Percentiles rank a stretch among this genome's conserved stretches.
Conservation (phyloP, 2,329 filamentous ascomycete species). For the Ascochyta lentis region DNA sequence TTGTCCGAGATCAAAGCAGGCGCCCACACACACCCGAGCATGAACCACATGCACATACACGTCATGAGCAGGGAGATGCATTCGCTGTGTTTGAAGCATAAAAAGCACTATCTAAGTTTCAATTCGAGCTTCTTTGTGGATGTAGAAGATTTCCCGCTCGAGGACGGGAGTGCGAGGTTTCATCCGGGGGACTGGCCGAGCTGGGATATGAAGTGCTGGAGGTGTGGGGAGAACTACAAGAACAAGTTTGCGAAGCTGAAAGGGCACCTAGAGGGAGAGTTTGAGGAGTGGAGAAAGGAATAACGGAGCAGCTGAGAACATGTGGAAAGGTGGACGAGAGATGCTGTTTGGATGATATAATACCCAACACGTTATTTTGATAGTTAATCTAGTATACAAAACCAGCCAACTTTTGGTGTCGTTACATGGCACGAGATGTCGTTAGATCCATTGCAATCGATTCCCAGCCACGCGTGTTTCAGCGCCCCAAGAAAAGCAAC, state of each 20-base stretch:
- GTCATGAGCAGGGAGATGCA: slow-evolving; percentile 81
- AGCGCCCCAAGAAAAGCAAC: background rate
- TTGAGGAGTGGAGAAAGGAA: slow-evolving; percentile 71
- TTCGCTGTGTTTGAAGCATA: slow-evolving; percentile 73
- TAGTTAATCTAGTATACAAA: slow-evolving; percentile 29
- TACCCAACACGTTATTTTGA: slow-evolving; percentile 10
- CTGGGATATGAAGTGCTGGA: slow-evolving; percentile 79
- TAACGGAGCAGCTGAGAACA: slow-evolving; percentile 2
- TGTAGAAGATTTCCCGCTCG: slow-evolving; percentile 80
- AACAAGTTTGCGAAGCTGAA: slow-evolving; percentile 78
- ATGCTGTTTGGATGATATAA: background rate
- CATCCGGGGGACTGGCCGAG: slow-evolving; percentile 67
- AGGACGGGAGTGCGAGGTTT: slow-evolving; percentile 67
- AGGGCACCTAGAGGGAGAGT: slow-evolving; percentile 76
- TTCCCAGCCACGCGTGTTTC: background rate
- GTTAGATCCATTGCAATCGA: slow-evolving; percentile 6
- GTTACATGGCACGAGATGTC: slow-evolving; percentile 22
- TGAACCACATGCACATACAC: slow-evolving; percentile 92
- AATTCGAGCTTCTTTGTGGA: slow-evolving; percentile 82
- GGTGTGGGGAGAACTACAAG: slow-evolving; percentile 76
- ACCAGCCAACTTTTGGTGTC: slow-evolving; percentile 21
- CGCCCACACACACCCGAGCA: slow-evolving; percentile 86
- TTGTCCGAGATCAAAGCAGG: slow-evolving; percentile 74
- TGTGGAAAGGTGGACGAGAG: background rate
- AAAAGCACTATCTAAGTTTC: slow-evolving; percentile 94